Conservation (phyloP, 2,329 filamentous ascomycete species). For the Fusarium virguliforme region DNA sequence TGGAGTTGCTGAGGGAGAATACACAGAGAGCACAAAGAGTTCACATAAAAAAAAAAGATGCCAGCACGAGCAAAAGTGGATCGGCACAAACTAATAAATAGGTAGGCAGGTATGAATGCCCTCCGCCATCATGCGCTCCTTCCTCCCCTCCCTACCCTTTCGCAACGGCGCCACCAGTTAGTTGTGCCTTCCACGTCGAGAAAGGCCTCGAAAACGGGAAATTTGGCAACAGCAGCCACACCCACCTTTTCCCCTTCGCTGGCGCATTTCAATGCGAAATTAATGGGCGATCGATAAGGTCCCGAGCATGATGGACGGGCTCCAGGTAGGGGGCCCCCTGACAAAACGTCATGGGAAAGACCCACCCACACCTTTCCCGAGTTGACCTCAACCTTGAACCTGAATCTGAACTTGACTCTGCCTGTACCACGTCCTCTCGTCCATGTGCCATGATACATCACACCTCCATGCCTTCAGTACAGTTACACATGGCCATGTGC, state of each 20-base stretch:
- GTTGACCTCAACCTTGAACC: neutral
- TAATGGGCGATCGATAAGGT: constrained; percentile 31
- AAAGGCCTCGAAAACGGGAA: neutral
- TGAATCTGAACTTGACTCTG: neutral
- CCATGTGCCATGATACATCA: constrained; percentile 31
- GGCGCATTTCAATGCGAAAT: constrained; percentile 28
- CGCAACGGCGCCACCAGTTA: neutral
- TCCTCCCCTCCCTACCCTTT: constrained; percentile 6
- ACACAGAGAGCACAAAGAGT: constrained; percentile 29
- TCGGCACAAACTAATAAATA: constrained; percentile 22
- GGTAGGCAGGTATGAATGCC: neutral
- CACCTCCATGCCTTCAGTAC: neutral
- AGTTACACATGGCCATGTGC: constrained; percentile 12
- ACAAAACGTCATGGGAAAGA: constrained; percentile 36
- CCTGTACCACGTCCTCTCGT: neutral
- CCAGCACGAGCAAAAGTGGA: constrained; percentile 43
- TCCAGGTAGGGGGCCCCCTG: constrained; percentile 23
- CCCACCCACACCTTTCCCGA: constrained; percentile 29
- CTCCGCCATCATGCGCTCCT: neutral
- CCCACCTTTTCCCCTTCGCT: neutral
- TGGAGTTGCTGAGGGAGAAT: constrained; percentile 4
- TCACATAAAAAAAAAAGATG: constrained; percentile 30
- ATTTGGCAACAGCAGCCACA: constrained; percentile 11
- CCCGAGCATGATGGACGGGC: constrained; percentile 9
- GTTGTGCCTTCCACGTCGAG: constrained; percentile 1